Base-by-base conservation (phyloP, 2,329 filamentous ascomycete genomes). In the Sporothrix pseudoabietina region DNA sequence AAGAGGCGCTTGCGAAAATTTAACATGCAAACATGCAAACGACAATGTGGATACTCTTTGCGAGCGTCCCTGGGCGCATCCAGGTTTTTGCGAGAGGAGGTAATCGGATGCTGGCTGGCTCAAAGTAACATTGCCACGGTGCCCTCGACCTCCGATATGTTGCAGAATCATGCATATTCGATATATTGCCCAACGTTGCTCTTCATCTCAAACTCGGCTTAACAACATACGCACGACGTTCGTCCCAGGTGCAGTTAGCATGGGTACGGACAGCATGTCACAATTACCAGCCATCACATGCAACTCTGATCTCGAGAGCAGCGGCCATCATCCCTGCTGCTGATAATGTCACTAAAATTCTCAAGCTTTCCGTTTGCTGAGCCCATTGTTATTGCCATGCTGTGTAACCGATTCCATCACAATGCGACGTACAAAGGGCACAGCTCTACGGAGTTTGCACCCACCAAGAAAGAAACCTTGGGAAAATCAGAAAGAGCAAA, bases 321-420 rank as follows among this genome's bases (percentile, higher is more conserved):
- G 14, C 12, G 12, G 12, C 30, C 39, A 63, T 41, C 57, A 41
- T 19, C 9, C 2, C n/a, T 12, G 35, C 57, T 63, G 19, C 32
- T 63, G 41, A 63, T 63, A 63, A 41, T 41, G 14, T 16, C n/a
- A 30, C 65, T 26, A 16, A 52, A 68, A 68, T 22, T 22, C 30
- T 52, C 65, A 12, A 49, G 2, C 2, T 9, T 68, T 68, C 16
- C 30, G 41, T 68, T 52, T 68, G 47, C 35, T 26, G 10, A 52
- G 12, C 19, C 8, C 44, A 19, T 47, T 10, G 22, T n/a, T 47
- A 68, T 52, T 35, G n/a, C 12, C 5, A 68, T 68, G 65, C 26
- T 68, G 47, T 68, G 65, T 52, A 68, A 32, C 47, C 16, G 44
- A 35, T 52, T 8, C 10, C 26, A 52, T 52, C 47, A 49, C 65